Evolutionary conservation across 805 yeast genomes (phyloP).

Genomic region (Myxozyma neglecta): DNA sequence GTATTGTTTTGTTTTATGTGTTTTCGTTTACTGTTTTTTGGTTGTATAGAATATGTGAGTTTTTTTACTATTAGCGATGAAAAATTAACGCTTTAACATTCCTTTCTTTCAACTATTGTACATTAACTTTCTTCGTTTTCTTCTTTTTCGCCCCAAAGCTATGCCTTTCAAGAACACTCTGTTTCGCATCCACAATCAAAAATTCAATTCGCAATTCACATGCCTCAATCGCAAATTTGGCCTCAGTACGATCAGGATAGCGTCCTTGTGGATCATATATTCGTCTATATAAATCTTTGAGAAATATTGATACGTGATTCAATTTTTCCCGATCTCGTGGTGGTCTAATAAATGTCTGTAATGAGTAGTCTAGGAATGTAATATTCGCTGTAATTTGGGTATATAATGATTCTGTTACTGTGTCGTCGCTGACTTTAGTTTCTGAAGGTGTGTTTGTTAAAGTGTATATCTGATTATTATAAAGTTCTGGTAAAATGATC

Average conservation of each 20-base stretch:
- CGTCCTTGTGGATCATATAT: constrained; percentile 25
- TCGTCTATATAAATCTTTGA: constrained; percentile 7
- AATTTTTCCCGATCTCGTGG: constrained; percentile 18
- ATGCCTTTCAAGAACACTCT: constrained; percentile 14
- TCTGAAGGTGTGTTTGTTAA: background rate
- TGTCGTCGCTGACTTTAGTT: background rate
- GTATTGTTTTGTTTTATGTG: no score
- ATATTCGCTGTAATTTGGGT: background rate
- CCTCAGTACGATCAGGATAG: constrained; percentile 23
- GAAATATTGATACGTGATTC: background rate
- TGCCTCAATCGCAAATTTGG: constrained; percentile 18
- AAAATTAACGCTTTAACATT: background rate
- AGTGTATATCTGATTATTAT: constrained; percentile 16
- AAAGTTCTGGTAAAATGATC: constrained; percentile 20
- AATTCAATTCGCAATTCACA: constrained; percentile 20
- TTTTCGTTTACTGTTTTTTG: background rate
- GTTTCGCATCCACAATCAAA: constrained; percentile 1
- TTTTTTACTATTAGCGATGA: background rate
- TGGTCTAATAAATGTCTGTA: constrained; percentile 14
- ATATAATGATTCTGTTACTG: constrained; percentile 13
- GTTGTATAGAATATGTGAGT: background rate
- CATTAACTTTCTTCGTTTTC: background rate
- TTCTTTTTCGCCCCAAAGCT: background rate
- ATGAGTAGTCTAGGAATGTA: constrained; percentile 14
- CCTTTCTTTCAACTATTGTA: background rate